A percentile compares a stretch with the other conserved stretches of the same genome.
Conservation (phyloP, 2,329 filamentous ascomycete species). For the Aspergillus uvarum region DNA sequence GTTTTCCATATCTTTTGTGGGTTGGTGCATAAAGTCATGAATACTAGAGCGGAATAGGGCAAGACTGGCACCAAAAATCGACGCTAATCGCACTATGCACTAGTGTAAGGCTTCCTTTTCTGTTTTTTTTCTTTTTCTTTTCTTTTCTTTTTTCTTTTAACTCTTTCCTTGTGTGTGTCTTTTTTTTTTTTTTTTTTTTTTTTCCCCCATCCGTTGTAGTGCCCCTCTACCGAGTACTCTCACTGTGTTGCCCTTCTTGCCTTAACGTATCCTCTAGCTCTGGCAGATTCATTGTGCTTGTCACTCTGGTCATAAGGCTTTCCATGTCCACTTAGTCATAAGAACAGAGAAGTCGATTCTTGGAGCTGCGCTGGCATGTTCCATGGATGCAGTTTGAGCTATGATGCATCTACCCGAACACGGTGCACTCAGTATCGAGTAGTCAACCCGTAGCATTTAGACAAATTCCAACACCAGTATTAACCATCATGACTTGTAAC, state of each 20-base stretch:
- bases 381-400: conserved; percentile 16
- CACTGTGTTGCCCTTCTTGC: not conserved
- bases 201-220: not conserved
- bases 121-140: not conserved
- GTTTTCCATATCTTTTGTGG: conserved; percentile 8
- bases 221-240: no score
- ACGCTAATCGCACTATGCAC: conserved; percentile 5
- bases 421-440: conserved; percentile 10
- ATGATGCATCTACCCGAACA: conserved; percentile 20
- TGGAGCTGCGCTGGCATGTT: conserved; percentile 1
- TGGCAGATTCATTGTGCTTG: not conserved
- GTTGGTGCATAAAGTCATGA: conserved; percentile 11
- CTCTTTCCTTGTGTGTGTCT: not conserved
- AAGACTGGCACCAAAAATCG: not conserved
- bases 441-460: not conserved
- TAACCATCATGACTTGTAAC: no score
- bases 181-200: not conserved
- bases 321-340: conserved; percentile 2
- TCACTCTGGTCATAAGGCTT: not conserved
- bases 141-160: not conserved
- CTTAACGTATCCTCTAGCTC: not conserved
- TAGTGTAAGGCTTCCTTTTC: conserved; percentile 9
- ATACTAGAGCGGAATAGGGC: not conserved
- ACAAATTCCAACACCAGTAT: no score
- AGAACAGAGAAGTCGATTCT: not conserved